Base-by-base conservation (phyloP, 345 rosid species). In the Viola odorata region DNA sequence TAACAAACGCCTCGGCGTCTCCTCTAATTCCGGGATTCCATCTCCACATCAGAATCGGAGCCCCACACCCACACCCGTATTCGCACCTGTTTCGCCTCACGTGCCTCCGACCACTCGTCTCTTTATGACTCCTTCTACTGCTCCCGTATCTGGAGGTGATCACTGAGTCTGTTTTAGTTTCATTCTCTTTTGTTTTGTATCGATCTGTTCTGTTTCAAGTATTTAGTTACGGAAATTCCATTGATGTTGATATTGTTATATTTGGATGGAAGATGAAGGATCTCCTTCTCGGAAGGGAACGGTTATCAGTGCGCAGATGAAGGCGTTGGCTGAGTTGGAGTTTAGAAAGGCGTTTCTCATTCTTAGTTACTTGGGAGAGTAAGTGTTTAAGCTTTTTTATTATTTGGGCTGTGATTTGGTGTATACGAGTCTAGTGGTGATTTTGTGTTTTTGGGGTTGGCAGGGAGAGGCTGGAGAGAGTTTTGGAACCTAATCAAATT, bases 311-410 rank as follows among this genome's bases (percentile, higher is more conserved):
- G 66, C 84, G 4, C 81, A 80, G 54, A 55, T 80, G 11, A 53
- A 62, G 55, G 91, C 89, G 4, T 67, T 85, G 54, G 72, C 81
- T 12, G 86, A 82, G 39, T 84, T 87, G 0, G 89, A 87, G 55
- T 87, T 87, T 44, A 69, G 81, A 10, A 87, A 84, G 53, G 82
- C 74, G 1, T 91, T 91, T 64, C 74, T 91, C 3, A 60, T 91
- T 4, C 62, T 87, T 36, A 85, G 62, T 73, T 91, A 87, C 65
- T 69, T 84, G 38, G 91, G 84, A 11, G 75, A 65, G 97, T 91
- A 70, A 77, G 81, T 23, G 32, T 1, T 23, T 23, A 23, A 23
- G 32, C 32, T 23, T 23, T 23, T 23, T 23, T 23, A 23, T 23
- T 23, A 2, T 23, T 23, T 23, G 32, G 32, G 32, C 32, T 23